A percentile compares a stretch with the other conserved stretches of the same genome.
phyloP scores from a whole-genome alignment of 768 basidiomycete species.

The Boletus patriciae region DNA sequence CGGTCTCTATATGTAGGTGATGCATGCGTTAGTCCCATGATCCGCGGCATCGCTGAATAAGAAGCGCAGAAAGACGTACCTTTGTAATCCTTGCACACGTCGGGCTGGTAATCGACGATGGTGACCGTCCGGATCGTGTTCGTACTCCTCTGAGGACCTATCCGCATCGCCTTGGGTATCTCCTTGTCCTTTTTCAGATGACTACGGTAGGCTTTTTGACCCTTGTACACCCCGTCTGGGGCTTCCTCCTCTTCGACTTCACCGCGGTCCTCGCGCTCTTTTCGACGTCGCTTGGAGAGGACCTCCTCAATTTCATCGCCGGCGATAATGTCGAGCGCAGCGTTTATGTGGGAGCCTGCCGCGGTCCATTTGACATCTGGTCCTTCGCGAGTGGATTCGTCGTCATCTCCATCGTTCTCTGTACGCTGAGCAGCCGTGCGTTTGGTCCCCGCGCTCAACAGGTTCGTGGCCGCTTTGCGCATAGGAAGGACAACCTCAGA shows the following conservation, averaged over 20 bases:
- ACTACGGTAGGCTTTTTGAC: slow-evolving; percentile 76
- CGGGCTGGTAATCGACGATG: slow-evolving; percentile 96
- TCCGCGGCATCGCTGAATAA: slow-evolving; percentile 10
- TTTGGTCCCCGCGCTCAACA: slow-evolving; percentile 78
- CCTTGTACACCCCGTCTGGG: slow-evolving; percentile 81
- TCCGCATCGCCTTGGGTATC: slow-evolving; percentile 84
- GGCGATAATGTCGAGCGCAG: slow-evolving; percentile 73
- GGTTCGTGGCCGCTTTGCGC: slow-evolving; percentile 63
- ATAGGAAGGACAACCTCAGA: slow-evolving; percentile 79
- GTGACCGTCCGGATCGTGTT: slow-evolving; percentile 93
- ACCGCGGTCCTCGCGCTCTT: slow-evolving; percentile 50
- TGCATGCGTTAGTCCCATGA: slow-evolving; percentile 10
- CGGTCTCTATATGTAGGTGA: slow-evolving; percentile 69
- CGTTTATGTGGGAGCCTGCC: slow-evolving; percentile 70
- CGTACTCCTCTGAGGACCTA: slow-evolving; percentile 71
- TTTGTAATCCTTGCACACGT: slow-evolving; percentile 99
- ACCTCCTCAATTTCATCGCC: slow-evolving; percentile 81
- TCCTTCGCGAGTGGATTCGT: slow-evolving; percentile 43
- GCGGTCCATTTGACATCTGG: slow-evolving; percentile 79
- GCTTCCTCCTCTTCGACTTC: slow-evolving; percentile 57
- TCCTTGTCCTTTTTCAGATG: slow-evolving; percentile 83
- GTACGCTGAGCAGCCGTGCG: slow-evolving; percentile 53
- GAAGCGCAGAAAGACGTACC: slow-evolving; percentile 50
- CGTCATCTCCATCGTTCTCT: slow-evolving; percentile 45
- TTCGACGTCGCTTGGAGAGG: slow-evolving; percentile 64